Base-by-base conservation (phyloP, 2,329 filamentous ascomycete species). In the Neofusicoccum sp. region DNA sequence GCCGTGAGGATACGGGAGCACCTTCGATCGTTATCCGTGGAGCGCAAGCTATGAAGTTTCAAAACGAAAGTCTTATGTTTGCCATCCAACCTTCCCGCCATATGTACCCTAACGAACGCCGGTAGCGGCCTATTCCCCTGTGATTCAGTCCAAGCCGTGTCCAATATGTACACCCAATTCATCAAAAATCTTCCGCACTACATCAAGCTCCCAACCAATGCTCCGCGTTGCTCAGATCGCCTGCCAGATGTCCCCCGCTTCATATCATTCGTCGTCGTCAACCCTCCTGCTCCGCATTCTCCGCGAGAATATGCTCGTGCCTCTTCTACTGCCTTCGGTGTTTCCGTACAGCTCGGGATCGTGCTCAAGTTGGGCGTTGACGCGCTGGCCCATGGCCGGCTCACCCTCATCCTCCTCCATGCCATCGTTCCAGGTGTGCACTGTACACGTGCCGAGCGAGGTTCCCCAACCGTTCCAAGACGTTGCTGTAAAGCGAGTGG, bases 391-490 rank as follows among this genome's bases (percentile, higher is more conserved):
- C 58, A 76, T 60, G 63, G 67, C 67, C 2, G 72, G 73, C 44
- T 75, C 70, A 1, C 68, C 73, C 48, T 75, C 87, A 62, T 91
- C 88, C 0, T 82, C 79, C 0, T 82, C 79, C 1, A 79, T 71
- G 0, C 82, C 81, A 65, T 91, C 87, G 63, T 91, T 91, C 82
- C 88, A 95, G 1, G 85, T 85, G 71, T 96, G 91, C 16, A 93
- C 73, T 0, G 89, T 89, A 64, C 89, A 91, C 1, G 90, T 93
- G 11, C 90, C 90, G 14, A 84, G 81, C 0, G 86, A 82, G 73
- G 89, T 86, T 49, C 86, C 87, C 76, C 86, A 89, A 24, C 90
- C 90, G 66, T 93, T 93, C 87, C 90, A 91, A 0, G 88, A 86
- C 7, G 91, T 95, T 40, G 91, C 91, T 90, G 64, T 43, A 20